Conservation (phyloP, 768 basidiomycete species). For the Tricholoma matsutake region DNA sequence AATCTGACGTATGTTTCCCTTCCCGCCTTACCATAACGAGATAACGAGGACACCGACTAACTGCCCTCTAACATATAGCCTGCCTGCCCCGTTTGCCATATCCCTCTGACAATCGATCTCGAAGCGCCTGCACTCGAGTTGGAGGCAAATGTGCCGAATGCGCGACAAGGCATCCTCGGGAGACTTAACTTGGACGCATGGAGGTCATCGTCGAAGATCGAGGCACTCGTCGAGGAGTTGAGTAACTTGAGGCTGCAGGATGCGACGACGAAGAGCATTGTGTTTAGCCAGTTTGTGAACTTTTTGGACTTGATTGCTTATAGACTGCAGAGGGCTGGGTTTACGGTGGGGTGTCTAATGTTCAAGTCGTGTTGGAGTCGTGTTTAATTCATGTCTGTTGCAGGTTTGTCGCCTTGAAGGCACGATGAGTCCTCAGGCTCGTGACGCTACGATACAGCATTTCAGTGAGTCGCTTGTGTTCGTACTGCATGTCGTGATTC, state of each 20-base stretch:
- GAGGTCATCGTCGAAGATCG: slow-evolving; percentile 97
- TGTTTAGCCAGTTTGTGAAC: slow-evolving; percentile 95
- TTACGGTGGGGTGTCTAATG: slow-evolving; percentile 56
- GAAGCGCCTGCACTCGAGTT: slow-evolving; percentile 90
- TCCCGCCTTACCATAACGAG: neutral
- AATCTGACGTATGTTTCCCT: slow-evolving; percentile 48
- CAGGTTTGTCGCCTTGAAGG: slow-evolving; percentile 94
- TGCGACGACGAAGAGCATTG: slow-evolving; percentile 91
- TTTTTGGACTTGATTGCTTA: slow-evolving; percentile 93
- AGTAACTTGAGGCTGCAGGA: slow-evolving; percentile 80
- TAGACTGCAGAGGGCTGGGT: slow-evolving; percentile 88
- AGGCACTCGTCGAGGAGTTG: slow-evolving; percentile 93
- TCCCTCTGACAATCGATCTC: slow-evolving; percentile 91
- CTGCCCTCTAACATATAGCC: slow-evolving; percentile 46
- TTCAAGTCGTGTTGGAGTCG: neutral
- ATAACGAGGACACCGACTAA: neutral
- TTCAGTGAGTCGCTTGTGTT: slow-evolving; percentile 60
- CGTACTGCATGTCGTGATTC: neutral
- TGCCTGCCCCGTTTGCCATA: slow-evolving; percentile 91
- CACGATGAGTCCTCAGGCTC: slow-evolving; percentile 93
- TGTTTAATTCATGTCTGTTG: neutral
- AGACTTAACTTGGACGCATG: slow-evolving; percentile 85
- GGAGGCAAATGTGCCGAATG: slow-evolving; percentile 49
- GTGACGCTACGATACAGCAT: slow-evolving; percentile 91
- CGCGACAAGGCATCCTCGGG: slow-evolving; percentile 90